Evolutionary conservation across 2,329 filamentous ascomycete species (phyloP).

Genomic region (Orbilia ellipsospora): DNA sequence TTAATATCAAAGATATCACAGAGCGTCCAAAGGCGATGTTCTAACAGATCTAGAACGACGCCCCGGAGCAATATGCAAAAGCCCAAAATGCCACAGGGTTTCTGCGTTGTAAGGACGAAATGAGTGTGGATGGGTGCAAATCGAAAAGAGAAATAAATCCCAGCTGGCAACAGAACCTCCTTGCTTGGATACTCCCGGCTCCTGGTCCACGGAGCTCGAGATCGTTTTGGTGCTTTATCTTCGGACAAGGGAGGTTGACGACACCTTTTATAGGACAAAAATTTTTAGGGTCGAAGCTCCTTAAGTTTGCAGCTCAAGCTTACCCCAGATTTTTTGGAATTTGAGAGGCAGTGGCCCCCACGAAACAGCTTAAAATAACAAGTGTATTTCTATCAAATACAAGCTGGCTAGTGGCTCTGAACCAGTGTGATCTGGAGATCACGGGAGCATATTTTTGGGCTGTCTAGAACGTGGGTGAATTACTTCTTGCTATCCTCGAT

Average conservation of each 20-base stretch:
- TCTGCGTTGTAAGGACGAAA: conserved; percentile 42
- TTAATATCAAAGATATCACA: neutral
- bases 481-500: conserved; percentile 29
- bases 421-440: conserved; percentile 21
- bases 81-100: conserved; percentile 37
- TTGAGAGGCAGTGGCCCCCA: conserved; percentile 20
- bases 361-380: conserved; percentile 31
- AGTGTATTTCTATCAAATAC: conserved; percentile 4
- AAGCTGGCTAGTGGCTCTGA: conserved; percentile 8
- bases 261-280: conserved; percentile 37
- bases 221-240: conserved; percentile 21
- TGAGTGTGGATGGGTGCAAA: conserved; percentile 10
- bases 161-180: conserved; percentile 9
- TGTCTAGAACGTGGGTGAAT: conserved; percentile 24
- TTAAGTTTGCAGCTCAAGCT: conserved; percentile 28
- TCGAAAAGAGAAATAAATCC: conserved; percentile 12
- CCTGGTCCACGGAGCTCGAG: conserved; percentile 37
- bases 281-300: conserved; percentile 1
- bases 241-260: conserved; percentile 37
- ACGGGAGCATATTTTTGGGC: conserved; percentile 39
- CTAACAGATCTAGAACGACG: neutral
- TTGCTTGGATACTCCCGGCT: conserved; percentile 17
- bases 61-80: neutral
- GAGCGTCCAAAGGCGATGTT: neutral
- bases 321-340: conserved; percentile 45